Base-by-base conservation (phyloP, 129 eudicot genomes). In the Chrysanthemum lavandulifolium region DNA sequence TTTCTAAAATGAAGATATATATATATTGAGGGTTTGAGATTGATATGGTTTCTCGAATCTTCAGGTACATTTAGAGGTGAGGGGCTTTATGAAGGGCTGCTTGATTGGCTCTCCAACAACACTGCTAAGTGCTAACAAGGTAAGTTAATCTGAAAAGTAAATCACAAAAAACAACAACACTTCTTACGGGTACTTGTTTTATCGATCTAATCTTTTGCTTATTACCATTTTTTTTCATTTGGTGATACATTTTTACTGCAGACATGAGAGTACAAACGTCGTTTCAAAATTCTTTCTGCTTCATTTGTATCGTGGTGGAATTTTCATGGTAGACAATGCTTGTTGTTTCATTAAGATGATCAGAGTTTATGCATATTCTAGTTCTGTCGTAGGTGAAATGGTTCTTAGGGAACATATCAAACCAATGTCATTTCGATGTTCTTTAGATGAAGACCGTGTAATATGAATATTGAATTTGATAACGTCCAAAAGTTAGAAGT, bases 51-150 rank as follows among this genome's bases (percentile, higher is more conserved):
- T 23, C 19, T 23, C 61, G 45, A 40, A 25, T 79, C 60, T 72
- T 69, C 84, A 83, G 84, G 84, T 83, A 80, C 79, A 79, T 80
- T 6, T 79, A 76, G 84, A 79, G 87, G 85, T 40, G 85, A 77
- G 68, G 86, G 86, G 2, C 78, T 75, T 71, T 79, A 71, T 53
- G 84, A 83, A 72, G 83, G 86, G 13, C 79, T 83, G 10, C 79
- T 83, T 51, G 87, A 72, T 79, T 79, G 84, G 84, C 80, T 83
- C 67, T 79, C 81, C 76, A 80, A 67, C 82, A 83, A 83, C 82
- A 80, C 73, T 52, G 77, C 84, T 68, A 79, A 61, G 73, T 45
- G 74, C 82, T 67, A 80, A 61, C 79, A 80, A 83, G 84, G 84
- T 76, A 76, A 75, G 87, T 67, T 21, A 48, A 63, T 48, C 33